These are phyloP conservation scores for Candida khao-thaluensis DNA, from an alignment of 805 yeast genomes.

Conservation along the genomic window DNA sequence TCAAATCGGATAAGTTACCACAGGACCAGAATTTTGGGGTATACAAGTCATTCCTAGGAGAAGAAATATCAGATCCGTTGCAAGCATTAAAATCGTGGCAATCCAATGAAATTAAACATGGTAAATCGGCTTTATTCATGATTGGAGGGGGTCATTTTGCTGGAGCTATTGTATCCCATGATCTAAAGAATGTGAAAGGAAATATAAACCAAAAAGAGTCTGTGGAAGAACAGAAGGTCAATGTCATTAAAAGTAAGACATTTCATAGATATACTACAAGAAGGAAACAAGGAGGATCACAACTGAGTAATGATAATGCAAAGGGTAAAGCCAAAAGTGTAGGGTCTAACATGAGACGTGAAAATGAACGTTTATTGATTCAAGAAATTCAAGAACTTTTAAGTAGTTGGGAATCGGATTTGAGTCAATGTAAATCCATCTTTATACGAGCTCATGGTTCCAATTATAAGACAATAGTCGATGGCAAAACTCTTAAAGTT, in stretches of 20 bases:
- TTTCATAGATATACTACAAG: conserved; percentile 95
- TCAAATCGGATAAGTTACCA: conserved; percentile 49
- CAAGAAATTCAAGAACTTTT: conserved; percentile 75
- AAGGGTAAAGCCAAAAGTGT: conserved; percentile 96
- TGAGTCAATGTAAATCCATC: conserved; percentile 64
- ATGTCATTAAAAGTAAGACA: conserved; percentile 71
- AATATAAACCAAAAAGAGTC: conserved; percentile 46
- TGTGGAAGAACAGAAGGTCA: conserved; percentile 61
- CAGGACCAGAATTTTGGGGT: conserved; percentile 56
- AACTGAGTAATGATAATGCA: conserved; percentile 86
- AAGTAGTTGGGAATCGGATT: conserved; percentile 57
- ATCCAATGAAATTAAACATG: conserved; percentile 18
- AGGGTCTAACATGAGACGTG: conserved; percentile 85
- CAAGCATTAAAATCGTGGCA: conserved; percentile 44
- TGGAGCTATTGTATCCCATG: conserved; percentile 85
- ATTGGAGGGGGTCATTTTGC: conserved; percentile 98
- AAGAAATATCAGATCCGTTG: conserved; percentile 47
- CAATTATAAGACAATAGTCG: conserved; percentile 61
- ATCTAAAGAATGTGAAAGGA: conserved; percentile 54
- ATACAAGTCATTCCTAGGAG: conserved; percentile 61
- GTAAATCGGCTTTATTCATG: conserved; percentile 80
- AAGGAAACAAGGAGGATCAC: conserved; percentile 97
- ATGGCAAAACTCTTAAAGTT: conserved; percentile 49
- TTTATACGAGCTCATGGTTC: conserved; percentile 81
- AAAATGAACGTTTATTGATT: conserved; percentile 81